Evolutionary conservation across 1,284 basidiomycete species (phyloP).

Genomic region (Stereum hirsutum): DNA sequence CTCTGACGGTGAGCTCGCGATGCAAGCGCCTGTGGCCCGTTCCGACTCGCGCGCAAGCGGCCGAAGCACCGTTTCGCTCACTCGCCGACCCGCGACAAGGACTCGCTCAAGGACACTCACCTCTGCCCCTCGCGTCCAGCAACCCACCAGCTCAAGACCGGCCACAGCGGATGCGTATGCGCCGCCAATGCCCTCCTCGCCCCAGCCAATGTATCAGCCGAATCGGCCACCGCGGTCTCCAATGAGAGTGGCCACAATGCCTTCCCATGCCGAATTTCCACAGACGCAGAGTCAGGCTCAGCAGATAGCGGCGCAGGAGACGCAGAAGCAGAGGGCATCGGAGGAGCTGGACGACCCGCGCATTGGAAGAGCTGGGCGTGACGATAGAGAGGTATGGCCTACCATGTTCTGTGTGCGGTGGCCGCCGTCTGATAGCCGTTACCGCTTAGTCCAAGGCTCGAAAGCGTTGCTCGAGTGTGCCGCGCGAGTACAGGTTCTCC

Average conservation of each 20-base stretch:
- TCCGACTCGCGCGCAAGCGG: conserved; percentile 31
- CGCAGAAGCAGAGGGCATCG: conserved; percentile 1
- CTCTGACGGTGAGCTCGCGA: conserved; percentile 9
- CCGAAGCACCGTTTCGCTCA: conserved; percentile 21
- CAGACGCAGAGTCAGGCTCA: conserved; percentile 1
- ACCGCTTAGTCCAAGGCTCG: conserved; percentile 16
- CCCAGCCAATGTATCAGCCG: conserved; percentile 5
- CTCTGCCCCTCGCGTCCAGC: conserved; percentile 9
- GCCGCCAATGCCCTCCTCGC: conserved; percentile 1
- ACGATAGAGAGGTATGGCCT: too few relatives aligned
- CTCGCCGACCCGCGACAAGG: conserved; percentile 23
- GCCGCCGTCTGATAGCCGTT: too few relatives aligned
- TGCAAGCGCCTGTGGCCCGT: conserved; percentile 19
- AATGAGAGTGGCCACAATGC: conserved; percentile 5
- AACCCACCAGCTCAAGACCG: conserved; percentile 6
- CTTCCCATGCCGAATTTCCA: not conserved
- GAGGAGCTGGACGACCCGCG: not conserved
- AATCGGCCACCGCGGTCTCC: conserved; percentile 13
- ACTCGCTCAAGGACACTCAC: conserved; percentile 19
- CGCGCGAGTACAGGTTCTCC: conserved; percentile 23
- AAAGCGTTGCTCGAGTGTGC: conserved; percentile 26
- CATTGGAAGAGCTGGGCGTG: conserved; percentile 7
- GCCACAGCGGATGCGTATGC: conserved; percentile 5
- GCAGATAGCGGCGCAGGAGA: conserved; percentile 6
- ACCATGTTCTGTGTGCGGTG: too few relatives aligned